Evolutionary conservation across 2,329 filamentous ascomycete genomes (phyloP), one percentile per base, ranked within the genome.

Genomic region (Chaetomiaceae sp.): DNA sequence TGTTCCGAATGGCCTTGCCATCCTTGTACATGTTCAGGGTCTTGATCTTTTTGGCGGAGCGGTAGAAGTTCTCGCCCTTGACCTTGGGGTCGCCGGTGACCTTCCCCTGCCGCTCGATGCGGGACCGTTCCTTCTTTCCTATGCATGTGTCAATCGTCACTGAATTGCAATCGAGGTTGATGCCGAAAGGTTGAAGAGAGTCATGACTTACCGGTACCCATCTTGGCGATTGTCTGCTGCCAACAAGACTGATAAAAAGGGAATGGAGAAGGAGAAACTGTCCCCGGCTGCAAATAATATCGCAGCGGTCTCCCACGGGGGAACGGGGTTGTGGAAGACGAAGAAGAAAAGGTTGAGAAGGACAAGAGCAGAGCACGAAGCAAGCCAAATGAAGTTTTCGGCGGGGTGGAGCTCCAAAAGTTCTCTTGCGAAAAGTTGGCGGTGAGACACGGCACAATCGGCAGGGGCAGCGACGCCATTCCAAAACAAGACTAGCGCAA

Each of bases 11-110:
- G 11, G 89, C 82, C 68, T 87, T 89, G 61, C 89, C 89, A 66
- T 91, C 89, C 70, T 94, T 96, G 71, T 88, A 87, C 78, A 95
- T 92, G 69, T 92, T 95, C 69, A 97, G 74, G 59, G 81, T 81
- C 77, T 92, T 95, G 63, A 95, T 81, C 74, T 90, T 91, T 76
- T 96, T 96, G 64, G 88, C 89, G 77, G 75, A 71, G 80, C 89
- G 84, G 77, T 97, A 97, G 76, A 97, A 99, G 78, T 97, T 97
- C 79, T 97, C 92, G 74, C 94, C 94, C 76, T 99, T 99, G 64
- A 84, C 79, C 66, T 86, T 89, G 67, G 97, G 89, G 75, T 97
- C 97, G 65, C 75, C 84, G 83, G 96, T 90, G 70, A 90, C 90
- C 75, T 91, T 92, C 63, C 89, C 90, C 80, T 96, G 85, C 71